Base-by-base conservation (phyloP, 2,329 filamentous ascomycete species). In the Sporothrix luriei region DNA sequence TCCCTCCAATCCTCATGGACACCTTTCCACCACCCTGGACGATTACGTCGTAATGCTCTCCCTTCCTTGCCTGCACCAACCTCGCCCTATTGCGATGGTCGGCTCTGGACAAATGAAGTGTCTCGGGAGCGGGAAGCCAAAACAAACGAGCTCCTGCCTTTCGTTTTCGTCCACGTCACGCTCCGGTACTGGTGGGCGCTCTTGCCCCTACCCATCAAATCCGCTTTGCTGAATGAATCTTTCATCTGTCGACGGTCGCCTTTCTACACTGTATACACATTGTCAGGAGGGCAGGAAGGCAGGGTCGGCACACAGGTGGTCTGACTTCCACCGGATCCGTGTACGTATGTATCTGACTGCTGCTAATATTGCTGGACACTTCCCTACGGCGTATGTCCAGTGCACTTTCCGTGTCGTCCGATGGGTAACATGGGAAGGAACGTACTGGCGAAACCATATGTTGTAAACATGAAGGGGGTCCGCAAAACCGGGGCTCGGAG, bases 401-500 rank as follows among this genome's bases (percentile, higher is more conserved):
- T 14, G 51, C 24, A 16, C 21, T 29, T 54, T 55, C 52, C 26
- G 33, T 16, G 43, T 48, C 43, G 43, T 48, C 43, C 6, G 43
- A 14, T 38, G n/a, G 33, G 19, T 40, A 21, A n/a, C 16, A 59
- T 13, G 14, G 38, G 10, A 43, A 26, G 7, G 59, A 62, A 62
- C 40, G 59, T 48, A 48, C 33, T 43, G 55, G 21, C 49, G 33
- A n/a, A 4, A 21, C 49, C 48, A 40, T 33, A 38, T 24, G n/a
- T n/a, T n/a, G n/a, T 29, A 26, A 46, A 26, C 21, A n/a, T 11
- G 29, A 57, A 43, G 49, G 10, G 40, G 66, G 43, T 19, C 52
- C 52, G 40, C 40, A 68, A 68, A 68, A 68, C 52, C 66, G 66
- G 66, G 66, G 52, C 52, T 49, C 66, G 66, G 52, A 46, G 66